Percentiles rank a stretch among this genome's conserved stretches.
These are phyloP conservation scores for Yamadazyma sp. DNA, from an alignment of 805 yeast species.

Conservation along the genomic window DNA sequence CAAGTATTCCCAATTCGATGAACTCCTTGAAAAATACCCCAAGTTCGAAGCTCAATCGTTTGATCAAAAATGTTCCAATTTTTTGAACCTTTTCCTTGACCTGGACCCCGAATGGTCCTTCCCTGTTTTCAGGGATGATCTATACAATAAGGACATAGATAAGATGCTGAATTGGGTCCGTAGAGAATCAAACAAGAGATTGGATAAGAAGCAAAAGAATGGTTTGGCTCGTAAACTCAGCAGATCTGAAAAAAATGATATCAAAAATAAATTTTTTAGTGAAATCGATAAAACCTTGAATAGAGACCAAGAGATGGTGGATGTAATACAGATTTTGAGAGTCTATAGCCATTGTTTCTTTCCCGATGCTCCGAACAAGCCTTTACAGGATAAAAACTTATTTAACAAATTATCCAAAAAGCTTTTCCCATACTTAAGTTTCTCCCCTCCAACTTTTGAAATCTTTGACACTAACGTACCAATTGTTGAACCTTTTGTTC, in stretches of 20 bases:
- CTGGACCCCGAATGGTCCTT: conserved; percentile 23
- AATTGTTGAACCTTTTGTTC: conserved; percentile 1
- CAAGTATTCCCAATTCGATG: conserved; percentile 17
- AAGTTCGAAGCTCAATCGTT: no score
- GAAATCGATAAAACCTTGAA: conserved; percentile 15
- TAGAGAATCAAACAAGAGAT: not conserved
- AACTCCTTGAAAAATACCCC: conserved; percentile 15
- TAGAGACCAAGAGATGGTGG: conserved; percentile 28
- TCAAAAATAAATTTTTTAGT: conserved; percentile 16
- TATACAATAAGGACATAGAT: conserved; percentile 13
- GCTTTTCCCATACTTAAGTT: conserved; percentile 27
- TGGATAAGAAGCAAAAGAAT: conserved; percentile 1
- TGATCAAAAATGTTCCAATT: conserved; percentile 24
- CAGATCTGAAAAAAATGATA: conserved; percentile 15
- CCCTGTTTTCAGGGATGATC: conserved; percentile 9
- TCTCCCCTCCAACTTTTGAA: conserved; percentile 22
- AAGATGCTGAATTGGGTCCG: conserved; percentile 10
- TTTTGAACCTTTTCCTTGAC: conserved; percentile 20
- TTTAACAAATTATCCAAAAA: conserved; percentile 18
- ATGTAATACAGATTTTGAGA: conserved; percentile 25
- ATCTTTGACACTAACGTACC: conserved; percentile 10
- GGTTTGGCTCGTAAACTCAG: conserved; percentile 1
- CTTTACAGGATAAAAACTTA: conserved; percentile 6
- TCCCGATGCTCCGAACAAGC: not conserved
- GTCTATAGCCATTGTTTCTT: conserved; percentile 29